Base-by-base conservation (phyloP, 2,329 filamentous ascomycete genomes). In the Malbranchea cinnamomea region DNA sequence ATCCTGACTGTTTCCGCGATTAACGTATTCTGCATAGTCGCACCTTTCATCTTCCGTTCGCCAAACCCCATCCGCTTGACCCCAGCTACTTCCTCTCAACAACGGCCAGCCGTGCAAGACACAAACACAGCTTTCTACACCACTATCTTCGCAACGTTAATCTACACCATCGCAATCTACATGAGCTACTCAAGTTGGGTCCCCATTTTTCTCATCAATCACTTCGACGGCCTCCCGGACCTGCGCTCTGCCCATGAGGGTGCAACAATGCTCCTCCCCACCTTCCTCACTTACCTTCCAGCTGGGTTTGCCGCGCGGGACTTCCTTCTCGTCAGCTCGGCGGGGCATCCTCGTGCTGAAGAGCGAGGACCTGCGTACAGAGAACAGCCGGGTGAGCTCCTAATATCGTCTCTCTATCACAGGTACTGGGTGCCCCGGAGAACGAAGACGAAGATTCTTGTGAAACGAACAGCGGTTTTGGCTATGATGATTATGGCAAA, bases 141-240 rank as follows among this genome's bases (percentile, higher is more conserved):
- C 10, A 69, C 70, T 2, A 49, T 78, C 9, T 67, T 89, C 23
- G 72, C 79, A 3, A 68, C 77, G 5, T 65, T 69, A 30, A 74
- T 92, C 38, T 91, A 89, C 59, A 71, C 69, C 32, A 64, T 84
- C n/a, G 62, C 71, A 2, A 57, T 93, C 17, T 80, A 78, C 45
- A 54, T 69, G 30, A 73, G 76, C 31, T 74, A 79, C 51, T 65
- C 67, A 34, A 74, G 74, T 10, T 75, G 74, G 56, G 66, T 93
- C 10, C 81, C 82, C 5, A 54, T 60, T 14, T 71, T 71, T 45
- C 63, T 94, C n/a, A 68, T 84, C 30, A 59, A 72, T 17, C 69
- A 87, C 59, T 93, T 93, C 47, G 58, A 67, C n/a, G 67, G 65
- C 33, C 65, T 94, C 30, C 61, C 68, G 5, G 77, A 73, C 17